These are phyloP conservation scores for Penicillium psychrofluorescens DNA, from an alignment of 495 filamentous ascomycete genomes.

Conservation along the genomic window DNA sequence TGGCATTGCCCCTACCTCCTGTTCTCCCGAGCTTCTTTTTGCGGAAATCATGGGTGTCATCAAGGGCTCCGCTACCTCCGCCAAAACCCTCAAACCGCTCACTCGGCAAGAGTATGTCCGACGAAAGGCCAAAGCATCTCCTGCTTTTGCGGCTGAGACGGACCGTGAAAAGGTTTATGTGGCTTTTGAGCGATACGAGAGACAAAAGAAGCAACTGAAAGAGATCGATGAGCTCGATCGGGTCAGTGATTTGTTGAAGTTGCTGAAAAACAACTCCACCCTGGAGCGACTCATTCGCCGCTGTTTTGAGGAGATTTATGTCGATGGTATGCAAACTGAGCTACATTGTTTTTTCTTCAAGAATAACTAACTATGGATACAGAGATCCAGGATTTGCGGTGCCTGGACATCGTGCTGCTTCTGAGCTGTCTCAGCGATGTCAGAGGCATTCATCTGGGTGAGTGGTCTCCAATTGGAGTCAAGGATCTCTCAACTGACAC, in stretches of 20 bases:
- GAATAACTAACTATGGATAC: constrained; percentile 1
- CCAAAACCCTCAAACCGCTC: constrained; percentile 14
- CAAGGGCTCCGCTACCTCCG: constrained; percentile 23
- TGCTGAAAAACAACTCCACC: constrained; percentile 3
- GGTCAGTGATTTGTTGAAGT: constrained; percentile 14
- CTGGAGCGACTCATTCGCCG: constrained; percentile 11
- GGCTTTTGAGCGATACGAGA: constrained; percentile 31
- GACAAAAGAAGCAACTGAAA: constrained; percentile 15
- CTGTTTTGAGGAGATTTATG: constrained; percentile 35
- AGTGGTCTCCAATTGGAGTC: background rate
- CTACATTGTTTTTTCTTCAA: background rate
- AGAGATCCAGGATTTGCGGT: constrained; percentile 38
- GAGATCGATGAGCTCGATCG: constrained; percentile 32
- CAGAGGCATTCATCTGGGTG: constrained; percentile 33
- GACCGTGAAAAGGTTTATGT: constrained; percentile 22
- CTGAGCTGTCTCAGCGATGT: constrained; percentile 23
- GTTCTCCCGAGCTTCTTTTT: constrained; percentile 27
- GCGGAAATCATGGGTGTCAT: constrained; percentile 40
- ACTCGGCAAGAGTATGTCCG: constrained; percentile 20
- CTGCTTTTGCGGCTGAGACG: constrained; percentile 18
- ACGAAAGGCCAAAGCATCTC: constrained; percentile 15
- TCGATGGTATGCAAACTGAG: constrained; percentile 22
- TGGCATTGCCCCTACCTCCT: constrained; percentile 7
- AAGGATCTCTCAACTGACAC: background rate
- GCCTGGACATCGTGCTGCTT: constrained; percentile 29